Evolutionary conservation across 768 basidiomycete species (phyloP).

Genomic region (Rhizopogon roseolus): DNA sequence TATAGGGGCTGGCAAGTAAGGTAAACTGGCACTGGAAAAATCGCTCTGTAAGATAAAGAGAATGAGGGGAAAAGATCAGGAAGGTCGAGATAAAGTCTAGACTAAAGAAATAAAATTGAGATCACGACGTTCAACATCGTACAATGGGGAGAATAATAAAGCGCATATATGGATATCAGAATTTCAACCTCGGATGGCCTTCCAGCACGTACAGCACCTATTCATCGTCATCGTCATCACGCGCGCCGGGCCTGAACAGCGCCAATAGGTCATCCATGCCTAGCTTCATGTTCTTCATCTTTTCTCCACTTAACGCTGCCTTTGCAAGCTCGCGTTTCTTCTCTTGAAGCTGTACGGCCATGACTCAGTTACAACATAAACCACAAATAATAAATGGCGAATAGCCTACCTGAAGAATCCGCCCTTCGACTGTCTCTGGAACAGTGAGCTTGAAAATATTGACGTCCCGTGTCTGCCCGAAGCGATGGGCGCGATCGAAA

Average conservation of each 20-base stretch:
- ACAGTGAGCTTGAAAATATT: constrained; percentile 89
- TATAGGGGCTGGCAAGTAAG: too few species aligned
- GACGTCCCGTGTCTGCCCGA: constrained; percentile 84
- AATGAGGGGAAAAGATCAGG: too few species aligned
- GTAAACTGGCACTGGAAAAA: too few species aligned
- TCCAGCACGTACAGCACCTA: background rate
- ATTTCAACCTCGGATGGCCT: background rate
- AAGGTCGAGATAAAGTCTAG: background rate
- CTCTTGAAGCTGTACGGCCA: constrained; percentile 66
- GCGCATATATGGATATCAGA: background rate
- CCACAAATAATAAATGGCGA: background rate
- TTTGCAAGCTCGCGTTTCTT: constrained; percentile 80
- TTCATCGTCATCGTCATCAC: constrained; percentile 35
- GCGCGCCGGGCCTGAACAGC: constrained; percentile 59
- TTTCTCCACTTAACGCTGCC: constrained; percentile 86
- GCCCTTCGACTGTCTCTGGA: constrained; percentile 80
- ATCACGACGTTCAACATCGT: too few species aligned
- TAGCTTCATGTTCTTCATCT: constrained; percentile 79
- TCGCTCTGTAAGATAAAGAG: too few species aligned
- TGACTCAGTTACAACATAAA: background rate
- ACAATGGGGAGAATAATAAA: background rate
- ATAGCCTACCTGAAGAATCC: constrained; percentile 63
- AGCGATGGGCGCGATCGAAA: constrained; percentile 86
- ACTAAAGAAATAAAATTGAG: background rate
- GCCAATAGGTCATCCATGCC: constrained; percentile 83